phyloP scores from a whole-genome alignment of 73 alveolate genomes.

The Urostyla sp. region DNA sequence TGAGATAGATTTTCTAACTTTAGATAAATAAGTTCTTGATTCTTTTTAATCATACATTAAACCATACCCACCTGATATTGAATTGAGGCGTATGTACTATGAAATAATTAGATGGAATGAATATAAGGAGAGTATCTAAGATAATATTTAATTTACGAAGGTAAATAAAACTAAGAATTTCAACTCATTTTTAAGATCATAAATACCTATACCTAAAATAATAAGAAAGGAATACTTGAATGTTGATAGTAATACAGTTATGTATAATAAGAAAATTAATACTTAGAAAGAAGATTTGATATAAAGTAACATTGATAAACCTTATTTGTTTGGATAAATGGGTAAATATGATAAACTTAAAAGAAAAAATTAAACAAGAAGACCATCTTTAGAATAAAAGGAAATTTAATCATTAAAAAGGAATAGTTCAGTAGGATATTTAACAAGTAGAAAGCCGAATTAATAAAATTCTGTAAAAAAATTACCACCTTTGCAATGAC shows the following conservation, averaged over 20 bases:
- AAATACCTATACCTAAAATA: conserved; percentile 27
- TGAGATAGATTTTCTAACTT: conserved; percentile 33
- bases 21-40: conserved; percentile 25
- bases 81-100: conserved; percentile 30
- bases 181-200: not conserved
- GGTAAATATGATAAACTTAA: not conserved
- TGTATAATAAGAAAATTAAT: conserved; percentile 34
- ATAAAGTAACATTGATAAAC: not conserved
- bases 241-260: conserved; percentile 6
- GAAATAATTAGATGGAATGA: conserved; percentile 40
- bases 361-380: not conserved
- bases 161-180: not conserved
- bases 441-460: not conserved
- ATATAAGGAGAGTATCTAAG: conserved; percentile 21
- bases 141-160: conserved; percentile 4
- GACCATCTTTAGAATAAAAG: not conserved
- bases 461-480: no score
- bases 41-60: conserved; percentile 23
- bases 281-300: not conserved
- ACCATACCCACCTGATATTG: conserved; percentile 39
- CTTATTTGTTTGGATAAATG: not conserved
- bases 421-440: not conserved
- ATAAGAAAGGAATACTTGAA: conserved; percentile 16
- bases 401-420: not conserved
- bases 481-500: no score